Base-by-base conservation (phyloP, 2,329 filamentous ascomycete species). In the Fonsecaea erecta region DNA sequence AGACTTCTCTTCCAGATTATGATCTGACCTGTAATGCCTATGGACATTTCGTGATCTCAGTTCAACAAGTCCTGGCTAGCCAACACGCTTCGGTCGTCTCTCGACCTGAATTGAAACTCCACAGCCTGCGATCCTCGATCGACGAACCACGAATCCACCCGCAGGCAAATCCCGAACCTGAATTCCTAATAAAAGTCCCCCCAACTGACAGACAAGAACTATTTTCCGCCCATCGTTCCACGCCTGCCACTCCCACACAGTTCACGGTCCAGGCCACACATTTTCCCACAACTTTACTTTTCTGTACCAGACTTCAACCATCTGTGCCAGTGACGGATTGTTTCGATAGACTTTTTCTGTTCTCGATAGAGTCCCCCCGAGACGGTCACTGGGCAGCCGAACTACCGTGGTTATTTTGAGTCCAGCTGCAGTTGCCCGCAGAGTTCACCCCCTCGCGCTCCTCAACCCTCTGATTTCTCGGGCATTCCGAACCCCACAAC, bases 401-500 rank as follows among this genome's bases (percentile, higher is more conserved):
- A 37, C 34, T 24, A 9, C 34, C 37, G 60, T 51, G 21, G 32
- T 37, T 21, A 46, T 37, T 40, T 32, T 55, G 48, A 40, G 51
- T 51, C 46, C 52, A 56, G 21, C 59, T 60, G 59, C 60, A 21
- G 59, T 35, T 54, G 52, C 43, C 64, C 52, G 53, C 54, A 40
- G 2, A 8, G 24, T 59, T 14, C 30, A 21, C 52, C 60, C 48
- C 48, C 40, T 52, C 51, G 51, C 46, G 57, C 57, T 52, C 57
- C 40, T 65, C 59, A 35, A 60, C 52, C 46, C 46, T 37, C 21
- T 46, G 57, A 60, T n/a, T 54, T 54, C 52, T 55, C 58, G 59
- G 46, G 53, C 57, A 26, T 18, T 64, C 61, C 63, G 52, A 52
- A 65, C 66, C 60, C 65, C 56, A 66, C 61, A 52, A 63, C 56